Percentiles rank a stretch among this genome's conserved stretches.
These are phyloP conservation scores for Penicillium sp. DNA, from an alignment of 2,329 filamentous ascomycete species.

Conservation along the genomic window DNA sequence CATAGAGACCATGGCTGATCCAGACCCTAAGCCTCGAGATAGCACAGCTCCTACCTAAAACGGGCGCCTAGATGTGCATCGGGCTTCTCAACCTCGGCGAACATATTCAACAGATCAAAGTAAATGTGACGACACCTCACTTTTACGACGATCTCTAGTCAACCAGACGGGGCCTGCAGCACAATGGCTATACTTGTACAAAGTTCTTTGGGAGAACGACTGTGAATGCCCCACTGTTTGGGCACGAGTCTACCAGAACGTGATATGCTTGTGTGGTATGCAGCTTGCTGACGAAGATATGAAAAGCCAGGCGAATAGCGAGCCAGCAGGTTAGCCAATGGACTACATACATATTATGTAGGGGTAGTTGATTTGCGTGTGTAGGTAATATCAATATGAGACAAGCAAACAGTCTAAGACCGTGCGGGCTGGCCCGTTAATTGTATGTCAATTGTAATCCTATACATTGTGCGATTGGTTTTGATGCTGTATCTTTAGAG, in stretches of 20 bases:
- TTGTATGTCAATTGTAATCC: background rate
- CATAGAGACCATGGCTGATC: background rate
- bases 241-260: slow-evolving; percentile 6
- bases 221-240: slow-evolving; percentile 13
- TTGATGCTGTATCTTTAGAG: background rate
- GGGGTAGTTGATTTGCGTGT: background rate
- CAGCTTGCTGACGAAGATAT: background rate
- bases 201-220: slow-evolving; percentile 8
- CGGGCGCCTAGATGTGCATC: background rate
- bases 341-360: background rate
- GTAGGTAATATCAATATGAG: slow-evolving; percentile 1
- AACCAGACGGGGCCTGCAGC: slow-evolving; percentile 1
- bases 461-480: background rate
- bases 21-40: background rate
- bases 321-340: background rate
- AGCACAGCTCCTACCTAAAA: background rate
- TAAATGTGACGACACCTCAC: background rate
- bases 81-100: background rate
- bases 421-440: background rate
- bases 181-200: slow-evolving; percentile 1
- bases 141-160: background rate
- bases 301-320: background rate
- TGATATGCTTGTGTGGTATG: slow-evolving; percentile 6
- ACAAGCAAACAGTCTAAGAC: slow-evolving; percentile 13
- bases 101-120: background rate